Evolutionary conservation across 768 basidiomycete species (phyloP).

Genomic region (Boletus sensibilis): DNA sequence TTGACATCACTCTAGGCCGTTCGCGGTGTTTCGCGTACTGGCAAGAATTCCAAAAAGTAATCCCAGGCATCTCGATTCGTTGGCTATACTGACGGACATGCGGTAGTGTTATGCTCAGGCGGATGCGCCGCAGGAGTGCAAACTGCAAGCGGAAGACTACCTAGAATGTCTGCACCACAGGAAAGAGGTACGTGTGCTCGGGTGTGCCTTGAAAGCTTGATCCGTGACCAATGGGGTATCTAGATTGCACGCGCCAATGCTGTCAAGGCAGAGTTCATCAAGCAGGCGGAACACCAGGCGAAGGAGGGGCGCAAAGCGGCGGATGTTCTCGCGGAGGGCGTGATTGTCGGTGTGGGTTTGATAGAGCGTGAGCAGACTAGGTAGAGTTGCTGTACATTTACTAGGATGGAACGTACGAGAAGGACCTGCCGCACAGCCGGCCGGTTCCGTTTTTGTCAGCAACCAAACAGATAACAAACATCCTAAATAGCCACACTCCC

Average conservation of each 20-base stretch:
- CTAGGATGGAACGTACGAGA: conserved; percentile 12
- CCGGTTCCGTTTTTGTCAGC: conserved; percentile 31
- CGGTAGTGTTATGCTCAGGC: conserved; percentile 81
- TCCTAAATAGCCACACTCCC: conserved; percentile 35
- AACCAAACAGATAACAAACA: conserved; percentile 40
- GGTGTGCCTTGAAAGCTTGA: neutral
- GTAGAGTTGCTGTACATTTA: neutral
- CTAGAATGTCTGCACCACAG: conserved; percentile 87
- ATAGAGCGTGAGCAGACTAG: conserved; percentile 48
- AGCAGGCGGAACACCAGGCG: conserved; percentile 61
- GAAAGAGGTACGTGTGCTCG: conserved; percentile 65
- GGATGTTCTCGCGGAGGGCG: conserved; percentile 69
- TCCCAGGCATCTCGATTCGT: neutral
- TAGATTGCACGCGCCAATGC: conserved; percentile 66
- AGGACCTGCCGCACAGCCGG: conserved; percentile 7
- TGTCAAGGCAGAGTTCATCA: conserved; percentile 69
- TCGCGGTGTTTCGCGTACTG: conserved; percentile 88
- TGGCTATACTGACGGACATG: conserved; percentile 8
- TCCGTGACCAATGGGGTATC: neutral
- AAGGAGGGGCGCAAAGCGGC: conserved; percentile 71
- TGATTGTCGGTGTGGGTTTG: conserved; percentile 72
- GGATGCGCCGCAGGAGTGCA: conserved; percentile 72
- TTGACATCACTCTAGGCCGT: conserved; percentile 49
- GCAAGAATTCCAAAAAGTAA: conserved; percentile 83
- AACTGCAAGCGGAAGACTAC: conserved; percentile 77